These are phyloP conservation scores for Boechera stricta DNA, from an alignment of 345 rosid genomes.

Conservation along the genomic window DNA sequence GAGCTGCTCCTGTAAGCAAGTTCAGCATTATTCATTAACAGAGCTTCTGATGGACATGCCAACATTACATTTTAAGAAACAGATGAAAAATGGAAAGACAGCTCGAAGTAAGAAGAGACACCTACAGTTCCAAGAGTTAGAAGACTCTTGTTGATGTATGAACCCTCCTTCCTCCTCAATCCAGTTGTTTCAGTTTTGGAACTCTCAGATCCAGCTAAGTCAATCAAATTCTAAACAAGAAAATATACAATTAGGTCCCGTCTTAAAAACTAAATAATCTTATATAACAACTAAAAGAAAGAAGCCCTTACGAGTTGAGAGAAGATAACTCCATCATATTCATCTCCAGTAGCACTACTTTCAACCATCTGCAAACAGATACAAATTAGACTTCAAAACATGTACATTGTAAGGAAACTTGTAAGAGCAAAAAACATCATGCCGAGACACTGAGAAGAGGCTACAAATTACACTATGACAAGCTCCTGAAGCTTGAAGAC, in stretches of 20 bases:
- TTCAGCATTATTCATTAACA: constrained; percentile 2
- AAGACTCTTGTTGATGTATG: constrained; percentile 99
- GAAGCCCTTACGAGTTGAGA: constrained; percentile 84
- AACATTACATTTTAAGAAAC: constrained; percentile 9
- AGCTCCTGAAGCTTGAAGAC: constrained; percentile 27
- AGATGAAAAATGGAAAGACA: constrained; percentile 6
- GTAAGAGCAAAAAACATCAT: constrained; percentile 16
- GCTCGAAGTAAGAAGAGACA: constrained; percentile 33
- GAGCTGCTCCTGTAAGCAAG: neutral
- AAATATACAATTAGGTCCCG: constrained; percentile 26
- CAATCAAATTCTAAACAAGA: constrained; percentile 88
- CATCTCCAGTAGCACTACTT: constrained; percentile 91
- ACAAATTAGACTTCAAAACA: constrained; percentile 27
- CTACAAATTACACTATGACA: neutral
- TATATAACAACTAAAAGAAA: constrained; percentile 32
- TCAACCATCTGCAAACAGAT: constrained; percentile 83
- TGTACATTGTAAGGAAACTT: constrained; percentile 18
- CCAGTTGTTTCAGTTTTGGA: constrained; percentile 99
- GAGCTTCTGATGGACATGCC: constrained; percentile 15
- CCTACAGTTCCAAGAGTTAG: constrained; percentile 98
- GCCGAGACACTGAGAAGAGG: constrained; percentile 21
- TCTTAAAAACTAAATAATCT: constrained; percentile 10
- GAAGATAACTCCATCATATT: constrained; percentile 97
- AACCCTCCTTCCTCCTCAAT: constrained; percentile 94
- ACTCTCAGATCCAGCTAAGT: constrained; percentile 99